A percentile compares a stretch with the other conserved stretches of the same genome.
Conservation (phyloP, 2,329 filamentous ascomycete genomes). For the Coniella lustricola region DNA sequence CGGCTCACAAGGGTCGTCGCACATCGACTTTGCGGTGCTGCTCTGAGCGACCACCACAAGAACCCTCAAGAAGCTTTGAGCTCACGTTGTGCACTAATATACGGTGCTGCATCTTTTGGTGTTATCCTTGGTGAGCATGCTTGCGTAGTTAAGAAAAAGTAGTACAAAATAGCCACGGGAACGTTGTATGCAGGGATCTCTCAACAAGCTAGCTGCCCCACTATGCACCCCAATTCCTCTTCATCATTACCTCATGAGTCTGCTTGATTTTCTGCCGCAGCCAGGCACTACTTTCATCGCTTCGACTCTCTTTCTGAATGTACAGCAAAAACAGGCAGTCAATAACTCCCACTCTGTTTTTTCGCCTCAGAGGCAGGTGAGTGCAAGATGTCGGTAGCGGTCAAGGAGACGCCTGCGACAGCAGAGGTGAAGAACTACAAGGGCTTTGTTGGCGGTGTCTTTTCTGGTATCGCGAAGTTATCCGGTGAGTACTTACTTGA, state of each 20-base stretch:
- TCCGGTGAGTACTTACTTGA: constrained; percentile 62
- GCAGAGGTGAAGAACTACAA: constrained; percentile 60
- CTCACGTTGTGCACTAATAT: too few species aligned
- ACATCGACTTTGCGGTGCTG: too few species aligned
- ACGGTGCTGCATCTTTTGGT: too few species aligned
- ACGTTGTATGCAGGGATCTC: too few species aligned
- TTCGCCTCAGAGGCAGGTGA: constrained; percentile 3
- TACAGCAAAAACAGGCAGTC: too few species aligned
- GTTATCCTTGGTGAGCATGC: too few species aligned
- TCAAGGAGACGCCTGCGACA: constrained; percentile 26
- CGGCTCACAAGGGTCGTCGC: too few species aligned
- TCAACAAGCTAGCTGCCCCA: constrained; percentile 2
- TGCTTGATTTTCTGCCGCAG: not conserved
- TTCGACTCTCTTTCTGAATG: too few species aligned
- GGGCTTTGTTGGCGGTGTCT: constrained; percentile 95
- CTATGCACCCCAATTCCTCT: not conserved
- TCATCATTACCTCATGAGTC: constrained; percentile 11
- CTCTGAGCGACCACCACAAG: too few species aligned
- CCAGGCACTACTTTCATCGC: not conserved
- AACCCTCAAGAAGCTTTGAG: too few species aligned
- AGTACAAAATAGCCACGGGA: too few species aligned
- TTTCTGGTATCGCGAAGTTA: constrained; percentile 87
- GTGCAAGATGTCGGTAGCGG: constrained; percentile 9
- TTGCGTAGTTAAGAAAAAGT: too few species aligned
- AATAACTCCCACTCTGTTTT: not conserved